A percentile compares a stretch with the other conserved stretches of the same genome.
These are phyloP conservation scores for Curvularia verruculosa DNA, from an alignment of 2,329 filamentous ascomycete genomes.

Conservation along the genomic window DNA sequence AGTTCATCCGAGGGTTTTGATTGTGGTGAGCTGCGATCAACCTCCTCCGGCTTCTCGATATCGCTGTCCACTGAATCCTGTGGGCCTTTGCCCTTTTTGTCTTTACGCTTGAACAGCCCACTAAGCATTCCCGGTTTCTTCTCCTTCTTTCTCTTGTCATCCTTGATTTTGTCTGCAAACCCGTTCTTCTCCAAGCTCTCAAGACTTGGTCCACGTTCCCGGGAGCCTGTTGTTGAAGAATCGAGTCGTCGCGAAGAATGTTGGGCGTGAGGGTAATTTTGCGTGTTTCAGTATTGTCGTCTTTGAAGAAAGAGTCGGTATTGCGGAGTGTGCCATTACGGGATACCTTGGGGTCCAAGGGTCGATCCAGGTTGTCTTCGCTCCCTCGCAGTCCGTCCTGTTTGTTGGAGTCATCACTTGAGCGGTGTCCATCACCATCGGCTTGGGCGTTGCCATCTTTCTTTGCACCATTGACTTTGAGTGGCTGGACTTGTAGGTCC, in stretches of 20 bases:
- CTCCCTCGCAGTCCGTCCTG: constrained; percentile 61
- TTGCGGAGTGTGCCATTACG: constrained; percentile 87
- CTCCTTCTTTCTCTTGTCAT: constrained; percentile 75
- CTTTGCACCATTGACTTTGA: constrained; percentile 45
- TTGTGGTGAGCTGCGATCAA: constrained; percentile 43
- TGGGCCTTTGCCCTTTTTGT: constrained; percentile 58
- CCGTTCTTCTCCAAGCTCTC: constrained; percentile 76
- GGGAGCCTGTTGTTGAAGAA: constrained; percentile 45
- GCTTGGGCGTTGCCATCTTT: constrained; percentile 32
- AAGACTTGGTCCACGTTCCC: constrained; percentile 67
- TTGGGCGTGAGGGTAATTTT: constrained; percentile 98
- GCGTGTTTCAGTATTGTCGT: constrained; percentile 91
- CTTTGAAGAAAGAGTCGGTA: constrained; percentile 96
- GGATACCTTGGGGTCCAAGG: constrained; percentile 58
- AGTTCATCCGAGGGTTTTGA: constrained; percentile 42
- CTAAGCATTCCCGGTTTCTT: constrained; percentile 76
- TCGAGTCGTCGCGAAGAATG: constrained; percentile 79
- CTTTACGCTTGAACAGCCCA: constrained; percentile 70
- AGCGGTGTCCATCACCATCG: constrained; percentile 34
- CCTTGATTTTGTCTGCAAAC: constrained; percentile 66
- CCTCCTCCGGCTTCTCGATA: constrained; percentile 53
- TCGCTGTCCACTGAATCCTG: constrained; percentile 49
- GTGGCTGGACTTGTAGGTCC: constrained; percentile 44
- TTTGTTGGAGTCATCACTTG: constrained; percentile 49
- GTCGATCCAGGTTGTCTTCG: constrained; percentile 68